A percentile compares a stretch with the other conserved stretches of the same genome.
phyloP scores from a whole-genome alignment of 2,329 filamentous ascomycete genomes.

The Fusarium transvaalense region DNA sequence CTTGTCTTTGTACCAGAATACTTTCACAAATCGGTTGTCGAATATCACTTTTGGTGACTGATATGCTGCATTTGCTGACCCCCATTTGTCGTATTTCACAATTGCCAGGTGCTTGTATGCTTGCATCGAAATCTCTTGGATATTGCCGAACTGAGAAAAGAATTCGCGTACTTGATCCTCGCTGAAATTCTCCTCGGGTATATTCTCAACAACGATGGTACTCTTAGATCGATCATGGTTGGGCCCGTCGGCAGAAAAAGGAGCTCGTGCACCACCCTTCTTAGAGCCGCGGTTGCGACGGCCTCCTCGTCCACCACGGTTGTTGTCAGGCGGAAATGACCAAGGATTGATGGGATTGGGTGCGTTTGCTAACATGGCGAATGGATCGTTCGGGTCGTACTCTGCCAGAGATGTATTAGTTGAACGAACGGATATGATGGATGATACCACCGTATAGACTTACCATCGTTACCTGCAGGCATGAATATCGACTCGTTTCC shows the following conservation, averaged over 20 bases:
- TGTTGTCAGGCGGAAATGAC: conserved; percentile 44
- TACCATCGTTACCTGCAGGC: conserved; percentile 51
- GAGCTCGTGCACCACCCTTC: conserved; percentile 59
- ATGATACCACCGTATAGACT: conserved; percentile 3
- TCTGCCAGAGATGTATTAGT: conserved; percentile 45
- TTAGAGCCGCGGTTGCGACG: conserved; percentile 52
- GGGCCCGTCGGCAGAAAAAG: conserved; percentile 74
- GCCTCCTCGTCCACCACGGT: conserved; percentile 52
- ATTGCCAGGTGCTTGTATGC: conserved; percentile 75
- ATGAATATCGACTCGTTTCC: conserved; percentile 64
- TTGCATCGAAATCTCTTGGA: conserved; percentile 74
- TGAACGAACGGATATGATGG: background rate
- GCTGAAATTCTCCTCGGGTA: conserved; percentile 76
- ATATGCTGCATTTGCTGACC: conserved; percentile 76
- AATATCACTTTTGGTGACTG: conserved; percentile 84
- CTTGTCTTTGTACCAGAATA: conserved; percentile 79
- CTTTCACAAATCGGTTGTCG: conserved; percentile 87
- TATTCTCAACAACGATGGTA: conserved; percentile 81
- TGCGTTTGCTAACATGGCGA: conserved; percentile 39
- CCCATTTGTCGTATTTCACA: conserved; percentile 76
- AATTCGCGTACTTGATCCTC: conserved; percentile 75
- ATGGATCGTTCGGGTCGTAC: conserved; percentile 52
- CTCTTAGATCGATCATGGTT: conserved; percentile 72
- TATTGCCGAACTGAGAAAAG: conserved; percentile 78
- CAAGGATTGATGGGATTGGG: conserved; percentile 39